A percentile compares a stretch with the other conserved stretches of the same genome.
phyloP scores from a whole-genome alignment of 495 filamentous ascomycete genomes.

The Pyrenopolyporus hunteri region DNA sequence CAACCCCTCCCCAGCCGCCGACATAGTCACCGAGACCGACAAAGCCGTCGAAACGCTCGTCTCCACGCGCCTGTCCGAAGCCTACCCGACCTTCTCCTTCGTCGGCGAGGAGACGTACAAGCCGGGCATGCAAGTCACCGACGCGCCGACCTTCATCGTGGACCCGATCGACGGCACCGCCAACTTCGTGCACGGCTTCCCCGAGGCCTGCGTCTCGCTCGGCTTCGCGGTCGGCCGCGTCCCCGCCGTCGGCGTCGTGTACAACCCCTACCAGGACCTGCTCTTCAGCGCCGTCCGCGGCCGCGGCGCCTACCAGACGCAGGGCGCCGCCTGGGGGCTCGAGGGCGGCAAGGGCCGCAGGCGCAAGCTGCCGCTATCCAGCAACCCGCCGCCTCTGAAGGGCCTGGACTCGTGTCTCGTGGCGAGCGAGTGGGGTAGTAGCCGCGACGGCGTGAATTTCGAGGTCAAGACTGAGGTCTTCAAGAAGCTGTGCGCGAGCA shows the following conservation, averaged over 20 bases:
- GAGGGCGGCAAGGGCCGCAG: conserved; percentile 33
- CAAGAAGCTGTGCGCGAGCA: conserved; percentile 65
- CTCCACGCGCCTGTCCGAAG: conserved; percentile 62
- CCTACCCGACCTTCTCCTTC: conserved; percentile 74
- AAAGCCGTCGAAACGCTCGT: conserved; percentile 81
- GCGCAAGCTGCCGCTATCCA: conserved; percentile 60
- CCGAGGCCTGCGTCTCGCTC: conserved; percentile 81
- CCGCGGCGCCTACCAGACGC: conserved; percentile 66
- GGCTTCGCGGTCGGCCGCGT: conserved; percentile 68
- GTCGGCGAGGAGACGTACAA: conserved; percentile 88
- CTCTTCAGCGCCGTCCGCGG: conserved; percentile 76
- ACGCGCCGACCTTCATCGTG: conserved; percentile 80
- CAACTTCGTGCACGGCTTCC: conserved; percentile 86
- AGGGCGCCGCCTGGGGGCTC: conserved; percentile 44
- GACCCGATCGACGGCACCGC: conserved; percentile 91
- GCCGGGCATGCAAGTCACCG: conserved; percentile 66
- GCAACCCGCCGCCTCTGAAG: conserved; percentile 58
- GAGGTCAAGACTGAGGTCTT: conserved; percentile 75
- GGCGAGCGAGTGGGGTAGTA: conserved; percentile 78
- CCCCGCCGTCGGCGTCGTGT: conserved; percentile 80
- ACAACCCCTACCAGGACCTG: conserved; percentile 74
- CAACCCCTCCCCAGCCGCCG: conserved; percentile 61
- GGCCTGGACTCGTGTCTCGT: conserved; percentile 69
- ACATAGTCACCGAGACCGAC: conserved; percentile 89
- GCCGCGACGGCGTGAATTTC: conserved; percentile 76